Percentiles rank a stretch among this genome's conserved stretches.
Evolutionary conservation across 345 rosid species (phyloP).

Genomic region (Eucalyptus pauciflora): DNA sequence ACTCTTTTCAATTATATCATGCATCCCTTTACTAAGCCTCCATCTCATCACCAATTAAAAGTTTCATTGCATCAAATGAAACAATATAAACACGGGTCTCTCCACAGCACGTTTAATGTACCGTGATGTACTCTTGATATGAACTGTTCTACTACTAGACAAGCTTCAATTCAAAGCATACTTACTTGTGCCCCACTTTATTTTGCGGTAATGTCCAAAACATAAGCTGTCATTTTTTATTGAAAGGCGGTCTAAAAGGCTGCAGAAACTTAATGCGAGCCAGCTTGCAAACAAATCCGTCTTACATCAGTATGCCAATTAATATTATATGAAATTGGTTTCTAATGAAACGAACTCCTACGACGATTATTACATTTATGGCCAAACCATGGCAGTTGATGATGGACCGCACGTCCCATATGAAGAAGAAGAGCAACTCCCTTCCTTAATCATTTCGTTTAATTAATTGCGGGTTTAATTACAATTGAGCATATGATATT

Average conservation of each 20-base stretch:
- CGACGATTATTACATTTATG: neutral
- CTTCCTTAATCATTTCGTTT: too few relatives aligned
- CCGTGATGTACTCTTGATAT: neutral
- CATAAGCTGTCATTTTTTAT: neutral
- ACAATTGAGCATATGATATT: too few relatives aligned
- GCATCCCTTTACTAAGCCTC: neutral
- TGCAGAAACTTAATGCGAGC: neutral
- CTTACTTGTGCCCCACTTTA: neutral
- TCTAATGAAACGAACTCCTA: neutral
- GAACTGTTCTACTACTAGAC: neutral
- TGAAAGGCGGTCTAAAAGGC: neutral
- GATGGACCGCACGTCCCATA: neutral
- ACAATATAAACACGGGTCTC: neutral
- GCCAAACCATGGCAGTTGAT: neutral
- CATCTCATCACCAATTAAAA: neutral
- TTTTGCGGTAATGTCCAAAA: neutral
- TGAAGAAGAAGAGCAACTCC: too few relatives aligned
- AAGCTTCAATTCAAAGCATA: neutral
- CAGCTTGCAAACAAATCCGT: neutral
- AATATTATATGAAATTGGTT: neutral
- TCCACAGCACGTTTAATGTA: neutral
- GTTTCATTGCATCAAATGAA: neutral
- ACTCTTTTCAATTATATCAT: neutral
- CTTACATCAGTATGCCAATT: neutral
- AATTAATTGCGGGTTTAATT: too few relatives aligned